Percentiles rank a stretch among this genome's conserved stretches.
phyloP scores from a whole-genome alignment of 805 yeast genomes.

The Dipodascopsis uninucleata region DNA sequence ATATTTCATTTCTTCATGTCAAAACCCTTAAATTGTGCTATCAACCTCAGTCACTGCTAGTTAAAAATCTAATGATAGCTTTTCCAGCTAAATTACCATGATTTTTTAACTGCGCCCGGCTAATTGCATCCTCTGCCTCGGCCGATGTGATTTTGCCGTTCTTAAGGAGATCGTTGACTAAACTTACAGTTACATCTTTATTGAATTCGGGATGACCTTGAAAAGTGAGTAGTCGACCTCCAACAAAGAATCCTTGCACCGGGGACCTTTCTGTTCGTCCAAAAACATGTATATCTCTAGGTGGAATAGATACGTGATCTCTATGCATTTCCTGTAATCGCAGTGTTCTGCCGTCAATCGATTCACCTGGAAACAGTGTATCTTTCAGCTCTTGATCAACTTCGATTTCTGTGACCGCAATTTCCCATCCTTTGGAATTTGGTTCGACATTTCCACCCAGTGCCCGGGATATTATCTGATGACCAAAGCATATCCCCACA shows the following conservation, averaged over 20 bases:
- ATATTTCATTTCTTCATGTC: too few species aligned
- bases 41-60: too few species aligned
- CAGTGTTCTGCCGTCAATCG: conserved; percentile 31
- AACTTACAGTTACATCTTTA: conserved; percentile 34
- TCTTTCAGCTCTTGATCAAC: too few species aligned
- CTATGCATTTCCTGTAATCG: conserved; percentile 55
- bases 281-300: conserved; percentile 42
- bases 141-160: conserved; percentile 9
- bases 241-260: conserved; percentile 64
- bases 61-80: conserved; percentile 40
- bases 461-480: conserved; percentile 68
- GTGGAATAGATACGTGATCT: conserved; percentile 48
- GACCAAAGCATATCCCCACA: conserved; percentile 83
- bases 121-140: conserved; percentile 23
- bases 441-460: conserved; percentile 58
- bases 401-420: conserved; percentile 53
- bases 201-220: conserved; percentile 91
- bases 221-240: conserved; percentile 54
- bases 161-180: conserved; percentile 27
- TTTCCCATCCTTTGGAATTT: conserved; percentile 69
- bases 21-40: too few species aligned
- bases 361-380: conserved; percentile 29
- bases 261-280: conserved; percentile 53
- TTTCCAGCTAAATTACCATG: conserved; percentile 43
- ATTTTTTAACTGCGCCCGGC: conserved; percentile 38